These are phyloP conservation scores for Pleurotus tuoliensis DNA, from an alignment of 768 basidiomycete genomes.

Conservation along the genomic window DNA sequence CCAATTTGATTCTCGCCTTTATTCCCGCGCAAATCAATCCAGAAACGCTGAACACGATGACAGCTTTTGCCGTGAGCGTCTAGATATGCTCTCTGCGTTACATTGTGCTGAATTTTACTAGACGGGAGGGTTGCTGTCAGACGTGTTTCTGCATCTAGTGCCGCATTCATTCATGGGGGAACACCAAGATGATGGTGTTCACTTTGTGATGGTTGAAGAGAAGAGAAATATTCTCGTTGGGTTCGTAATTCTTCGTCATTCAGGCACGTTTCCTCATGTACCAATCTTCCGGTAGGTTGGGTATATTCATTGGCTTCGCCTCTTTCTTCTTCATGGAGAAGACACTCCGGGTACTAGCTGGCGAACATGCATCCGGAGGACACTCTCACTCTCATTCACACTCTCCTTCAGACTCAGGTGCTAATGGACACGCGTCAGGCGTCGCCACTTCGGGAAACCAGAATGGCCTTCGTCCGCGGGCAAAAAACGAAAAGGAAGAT, in stretches of 20 bases:
- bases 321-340: conserved; percentile 95
- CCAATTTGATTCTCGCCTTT: conserved; percentile 92
- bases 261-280: background rate
- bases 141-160: conserved; percentile 89
- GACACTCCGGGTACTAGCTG: conserved; percentile 74
- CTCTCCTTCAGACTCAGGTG: conserved; percentile 18
- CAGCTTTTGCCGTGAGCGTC: conserved; percentile 77
- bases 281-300: conserved; percentile 36
- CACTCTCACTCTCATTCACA: conserved; percentile 49
- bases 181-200: conserved; percentile 65
- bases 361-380: conserved; percentile 49
- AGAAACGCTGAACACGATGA: conserved; percentile 89
- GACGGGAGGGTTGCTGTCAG: conserved; percentile 89
- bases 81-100: conserved; percentile 9
- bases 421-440: conserved; percentile 38
- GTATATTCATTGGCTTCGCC: conserved; percentile 83
- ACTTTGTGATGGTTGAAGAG: conserved; percentile 83
- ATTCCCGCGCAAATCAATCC: conserved; percentile 86
- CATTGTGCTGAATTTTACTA: conserved; percentile 19
- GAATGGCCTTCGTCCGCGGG: conserved; percentile 50
- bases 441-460: conserved; percentile 33
- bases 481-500: conserved; percentile 22
- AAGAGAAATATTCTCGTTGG: conserved; percentile 89
- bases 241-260: conserved; percentile 35
- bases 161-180: conserved; percentile 93